phyloP scores from a whole-genome alignment of 768 basidiomycete genomes.

The Suillus ampliporus region DNA sequence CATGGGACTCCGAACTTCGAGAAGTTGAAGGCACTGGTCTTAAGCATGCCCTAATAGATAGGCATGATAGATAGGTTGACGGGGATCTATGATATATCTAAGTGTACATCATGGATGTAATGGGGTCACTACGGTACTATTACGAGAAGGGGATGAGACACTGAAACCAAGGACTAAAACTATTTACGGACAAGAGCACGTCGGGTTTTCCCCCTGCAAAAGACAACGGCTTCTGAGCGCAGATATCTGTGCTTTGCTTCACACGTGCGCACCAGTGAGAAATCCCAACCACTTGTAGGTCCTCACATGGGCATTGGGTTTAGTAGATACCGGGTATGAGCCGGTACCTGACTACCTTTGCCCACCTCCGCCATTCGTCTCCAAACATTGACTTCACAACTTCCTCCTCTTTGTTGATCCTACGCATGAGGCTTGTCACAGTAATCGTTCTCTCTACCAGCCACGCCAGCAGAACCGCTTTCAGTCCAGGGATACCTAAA shows the following conservation, averaged over 20 bases:
- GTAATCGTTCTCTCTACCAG: constrained; percentile 4
- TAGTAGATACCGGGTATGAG: constrained; percentile 42
- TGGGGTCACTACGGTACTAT: not conserved
- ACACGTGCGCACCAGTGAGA: not conserved
- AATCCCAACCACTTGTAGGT: not conserved
- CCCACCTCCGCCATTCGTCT: constrained; percentile 41
- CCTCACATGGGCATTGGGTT: not conserved
- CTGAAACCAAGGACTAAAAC: not conserved
- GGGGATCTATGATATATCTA: not conserved
- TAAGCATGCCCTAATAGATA: constrained; percentile 19
- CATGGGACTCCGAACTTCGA: constrained; percentile 60
- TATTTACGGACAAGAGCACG: not conserved
- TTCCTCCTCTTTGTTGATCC: constrained; percentile 34
- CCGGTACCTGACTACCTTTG: constrained; percentile 32
- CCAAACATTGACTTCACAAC: constrained; percentile 38
- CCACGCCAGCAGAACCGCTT: constrained; percentile 5
- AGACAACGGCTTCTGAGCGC: not conserved
- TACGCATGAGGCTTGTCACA: constrained; percentile 7
- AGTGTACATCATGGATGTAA: not conserved
- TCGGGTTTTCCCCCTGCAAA: not conserved
- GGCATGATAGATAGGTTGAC: not conserved
- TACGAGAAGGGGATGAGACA: not conserved
- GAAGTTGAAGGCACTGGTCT: constrained; percentile 47
- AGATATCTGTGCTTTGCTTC: not conserved
- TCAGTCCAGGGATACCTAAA: constrained; percentile 11